These are phyloP conservation scores for Dactylellina drechsleri DNA, from an alignment of 2,329 filamentous ascomycete species.

Conservation along the genomic window DNA sequence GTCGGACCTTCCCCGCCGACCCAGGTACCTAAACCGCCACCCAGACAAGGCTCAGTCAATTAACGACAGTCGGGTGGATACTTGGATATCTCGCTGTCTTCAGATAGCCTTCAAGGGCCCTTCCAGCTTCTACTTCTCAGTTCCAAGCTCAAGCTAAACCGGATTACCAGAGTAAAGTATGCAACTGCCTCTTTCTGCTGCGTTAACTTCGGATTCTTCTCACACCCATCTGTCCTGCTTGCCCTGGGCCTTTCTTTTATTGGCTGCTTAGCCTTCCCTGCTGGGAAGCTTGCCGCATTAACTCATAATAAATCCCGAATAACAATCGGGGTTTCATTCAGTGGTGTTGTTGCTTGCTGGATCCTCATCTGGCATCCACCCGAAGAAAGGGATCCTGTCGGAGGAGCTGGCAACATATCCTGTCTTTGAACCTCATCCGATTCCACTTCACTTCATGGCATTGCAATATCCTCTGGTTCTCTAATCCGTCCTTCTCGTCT, in stretches of 20 bases:
- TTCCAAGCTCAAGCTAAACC: not conserved
- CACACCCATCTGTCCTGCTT: not conserved
- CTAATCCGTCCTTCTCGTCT: not conserved
- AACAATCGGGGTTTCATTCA: not conserved
- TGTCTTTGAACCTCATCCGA: not conserved
- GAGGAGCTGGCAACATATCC: not conserved
- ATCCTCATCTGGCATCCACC: slow-evolving; percentile 31
- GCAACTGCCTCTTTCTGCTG: slow-evolving; percentile 1
- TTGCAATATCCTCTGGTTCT: not conserved
- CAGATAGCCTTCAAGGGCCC: too few species aligned
- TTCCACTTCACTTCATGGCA: too few species aligned
- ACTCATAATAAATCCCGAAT: not conserved
- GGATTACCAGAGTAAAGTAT: slow-evolving; percentile 4
- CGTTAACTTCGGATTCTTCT: not conserved
- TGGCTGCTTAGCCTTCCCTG: slow-evolving; percentile 7
- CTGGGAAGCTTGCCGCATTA: slow-evolving; percentile 17
- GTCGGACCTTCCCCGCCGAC: not conserved
- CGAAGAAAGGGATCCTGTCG: slow-evolving; percentile 36
- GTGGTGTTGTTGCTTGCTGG: slow-evolving; percentile 30
- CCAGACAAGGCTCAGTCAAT: too few species aligned
- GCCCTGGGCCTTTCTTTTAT: too few species aligned
- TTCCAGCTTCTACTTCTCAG: too few species aligned
- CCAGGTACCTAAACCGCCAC: too few species aligned
- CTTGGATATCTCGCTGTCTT: too few species aligned
- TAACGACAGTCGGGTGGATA: too few species aligned